Evolutionary conservation across 1,284 basidiomycete genomes (phyloP).

Genomic region (Malassezia sp.): DNA sequence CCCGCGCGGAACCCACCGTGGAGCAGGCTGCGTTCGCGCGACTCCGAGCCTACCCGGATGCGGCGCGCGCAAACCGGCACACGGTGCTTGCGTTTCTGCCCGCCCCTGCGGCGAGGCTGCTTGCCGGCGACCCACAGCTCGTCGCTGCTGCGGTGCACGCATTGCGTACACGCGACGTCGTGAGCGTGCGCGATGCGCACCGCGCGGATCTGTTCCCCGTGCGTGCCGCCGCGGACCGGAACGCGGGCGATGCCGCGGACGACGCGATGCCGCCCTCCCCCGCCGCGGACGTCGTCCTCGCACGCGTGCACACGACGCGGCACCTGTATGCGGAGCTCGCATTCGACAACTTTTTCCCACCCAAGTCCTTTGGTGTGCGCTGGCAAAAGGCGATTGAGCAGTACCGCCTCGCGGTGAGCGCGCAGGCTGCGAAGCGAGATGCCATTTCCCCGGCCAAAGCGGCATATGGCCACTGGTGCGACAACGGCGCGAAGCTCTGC

Average conservation of each 20-base stretch:
- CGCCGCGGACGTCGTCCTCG: slow-evolving; percentile 9
- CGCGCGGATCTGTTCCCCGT: slow-evolving; percentile 66
- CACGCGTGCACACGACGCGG: slow-evolving; percentile 24
- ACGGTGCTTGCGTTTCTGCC: slow-evolving; percentile 69
- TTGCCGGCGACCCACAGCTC: slow-evolving; percentile 44
- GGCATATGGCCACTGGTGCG: slow-evolving; percentile 26
- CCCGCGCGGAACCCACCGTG: slow-evolving; percentile 50
- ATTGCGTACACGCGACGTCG: slow-evolving; percentile 20
- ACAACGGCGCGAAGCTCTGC: slow-evolving; percentile 36
- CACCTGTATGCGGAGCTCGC: slow-evolving; percentile 68
- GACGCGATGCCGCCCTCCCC: not conserved
- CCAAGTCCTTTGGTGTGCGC: slow-evolving; percentile 65
- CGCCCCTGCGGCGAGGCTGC: slow-evolving; percentile 60
- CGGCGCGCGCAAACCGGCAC: slow-evolving; percentile 52
- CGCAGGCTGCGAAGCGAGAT: not conserved
- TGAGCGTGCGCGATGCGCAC: slow-evolving; percentile 59
- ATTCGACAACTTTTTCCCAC: slow-evolving; percentile 82
- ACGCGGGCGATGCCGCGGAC: not conserved
- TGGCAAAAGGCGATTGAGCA: slow-evolving; percentile 30
- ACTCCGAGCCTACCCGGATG: slow-evolving; percentile 52
- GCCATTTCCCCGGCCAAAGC: slow-evolving; percentile 4
- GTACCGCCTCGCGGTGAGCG: slow-evolving; percentile 17
- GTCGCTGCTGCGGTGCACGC: slow-evolving; percentile 9
- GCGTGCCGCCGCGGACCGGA: not conserved
- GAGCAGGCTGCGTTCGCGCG: slow-evolving; percentile 21